Conservation (phyloP, 164 flowering plant genomes). For the Tinospora cordifolia region DNA sequence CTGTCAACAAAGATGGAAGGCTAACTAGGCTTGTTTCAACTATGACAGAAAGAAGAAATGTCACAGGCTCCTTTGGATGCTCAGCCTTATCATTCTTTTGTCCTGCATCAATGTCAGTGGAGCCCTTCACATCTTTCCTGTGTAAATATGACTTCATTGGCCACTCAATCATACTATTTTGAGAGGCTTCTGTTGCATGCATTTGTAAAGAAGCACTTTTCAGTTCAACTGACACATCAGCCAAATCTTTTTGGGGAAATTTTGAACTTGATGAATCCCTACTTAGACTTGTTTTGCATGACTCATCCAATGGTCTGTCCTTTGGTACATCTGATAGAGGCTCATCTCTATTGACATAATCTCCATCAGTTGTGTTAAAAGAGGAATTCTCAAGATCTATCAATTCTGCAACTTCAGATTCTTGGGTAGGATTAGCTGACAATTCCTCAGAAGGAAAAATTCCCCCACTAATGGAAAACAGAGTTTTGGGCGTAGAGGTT, state of each 20-base stretch:
- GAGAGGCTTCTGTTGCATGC: slow-evolving; percentile 1
- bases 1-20: slow-evolving; percentile 82
- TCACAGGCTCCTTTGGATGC: slow-evolving; percentile 40
- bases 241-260: slow-evolving; percentile 19
- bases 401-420: slow-evolving; percentile 20
- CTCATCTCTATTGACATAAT: slow-evolving; percentile 12
- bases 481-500: slow-evolving; percentile 44
- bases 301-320: slow-evolving; percentile 34
- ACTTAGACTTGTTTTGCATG: slow-evolving; percentile 10
- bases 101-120: slow-evolving; percentile 21
- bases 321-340: slow-evolving; percentile 36
- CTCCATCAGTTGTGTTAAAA: slow-evolving; percentile 20
- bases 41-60: slow-evolving; percentile 69
- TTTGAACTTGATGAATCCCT: slow-evolving; percentile 12
- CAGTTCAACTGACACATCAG: background rate
- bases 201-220: slow-evolving; percentile 1
- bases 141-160: slow-evolving; percentile 15
- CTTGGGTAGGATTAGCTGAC: slow-evolving; percentile 18
- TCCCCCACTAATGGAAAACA: slow-evolving; percentile 58
- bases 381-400: slow-evolving; percentile 23
- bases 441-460: slow-evolving; percentile 23
- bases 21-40: slow-evolving; percentile 84
- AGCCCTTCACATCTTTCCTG: slow-evolving; percentile 33
- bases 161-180: slow-evolving; percentile 20
- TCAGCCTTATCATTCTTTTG: slow-evolving; percentile 28